These are phyloP conservation scores for Picea sitchensis DNA, from an alignment of 75 land plant genomes.

Conservation along the genomic window DNA sequence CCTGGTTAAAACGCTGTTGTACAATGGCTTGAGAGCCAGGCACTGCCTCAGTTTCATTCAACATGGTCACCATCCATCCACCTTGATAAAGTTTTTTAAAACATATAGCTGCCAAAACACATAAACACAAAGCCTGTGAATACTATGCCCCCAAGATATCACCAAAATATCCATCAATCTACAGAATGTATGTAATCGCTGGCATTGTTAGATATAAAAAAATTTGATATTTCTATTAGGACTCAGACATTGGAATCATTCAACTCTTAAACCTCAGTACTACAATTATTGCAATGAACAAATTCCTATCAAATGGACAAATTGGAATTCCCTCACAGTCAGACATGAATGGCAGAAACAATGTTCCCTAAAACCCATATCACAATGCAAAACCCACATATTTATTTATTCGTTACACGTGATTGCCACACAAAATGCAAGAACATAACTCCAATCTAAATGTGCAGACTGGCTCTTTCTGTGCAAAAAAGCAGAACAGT, in stretches of 20 bases:
- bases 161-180: not conserved
- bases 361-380: not conserved
- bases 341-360: not conserved
- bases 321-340: not conserved
- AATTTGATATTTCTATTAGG: not conserved
- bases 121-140: not conserved
- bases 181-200: not conserved
- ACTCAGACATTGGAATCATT: not conserved
- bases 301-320: not conserved
- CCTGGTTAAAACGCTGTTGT: slow-evolving; percentile 9
- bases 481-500: not conserved
- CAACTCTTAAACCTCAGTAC: not conserved
- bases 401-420: too few species aligned
- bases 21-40: slow-evolving; percentile 3
- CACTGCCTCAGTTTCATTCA: slow-evolving; percentile 5
- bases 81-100: not conserved
- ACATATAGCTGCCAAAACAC: not conserved
- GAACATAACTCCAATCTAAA: not conserved
- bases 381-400: not conserved
- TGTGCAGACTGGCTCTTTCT: not conserved
- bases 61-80: slow-evolving; percentile 8
- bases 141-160: not conserved
- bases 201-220: not conserved
- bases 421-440: not conserved
- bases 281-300: not conserved